These are phyloP conservation scores for Backusella circina DNA, from an alignment of 192 early-diverging fungal species.

Conservation along the genomic window DNA sequence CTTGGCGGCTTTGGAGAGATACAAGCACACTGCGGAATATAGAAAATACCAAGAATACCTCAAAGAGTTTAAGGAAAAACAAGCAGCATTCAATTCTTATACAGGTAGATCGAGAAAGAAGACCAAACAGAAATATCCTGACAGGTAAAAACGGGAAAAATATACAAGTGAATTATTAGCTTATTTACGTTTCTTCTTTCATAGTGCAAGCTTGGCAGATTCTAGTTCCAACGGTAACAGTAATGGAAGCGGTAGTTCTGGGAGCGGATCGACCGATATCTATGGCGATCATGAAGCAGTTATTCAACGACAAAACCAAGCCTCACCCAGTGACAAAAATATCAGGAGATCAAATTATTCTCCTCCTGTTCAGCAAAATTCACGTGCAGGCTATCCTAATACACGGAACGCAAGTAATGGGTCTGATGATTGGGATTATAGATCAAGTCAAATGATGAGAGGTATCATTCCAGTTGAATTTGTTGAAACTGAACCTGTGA, in stretches of 20 bases:
- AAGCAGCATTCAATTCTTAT: conserved; percentile 11
- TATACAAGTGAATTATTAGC: background rate
- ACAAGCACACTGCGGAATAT: conserved; percentile 22
- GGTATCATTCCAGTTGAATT: conserved; percentile 10
- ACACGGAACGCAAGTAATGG: background rate
- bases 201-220: conserved; percentile 27
- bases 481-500: background rate
- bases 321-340: background rate
- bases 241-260: conserved; percentile 21
- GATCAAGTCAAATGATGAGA: conserved; percentile 7
- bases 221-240: conserved; percentile 31
- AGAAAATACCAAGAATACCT: conserved; percentile 36
- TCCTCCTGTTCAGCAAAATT: background rate
- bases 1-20: conserved; percentile 16
- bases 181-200: background rate
- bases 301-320: background rate
- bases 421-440: background rate
- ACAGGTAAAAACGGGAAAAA: background rate
- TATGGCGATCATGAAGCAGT: conserved; percentile 10
- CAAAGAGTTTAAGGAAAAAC: conserved; percentile 32
- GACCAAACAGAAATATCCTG: conserved; percentile 9
- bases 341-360: background rate
- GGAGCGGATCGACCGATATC: conserved; percentile 12
- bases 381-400: background rate
- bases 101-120: conserved; percentile 14